phyloP scores from a whole-genome alignment of 768 basidiomycete genomes.

The Lactarius trivialis region DNA sequence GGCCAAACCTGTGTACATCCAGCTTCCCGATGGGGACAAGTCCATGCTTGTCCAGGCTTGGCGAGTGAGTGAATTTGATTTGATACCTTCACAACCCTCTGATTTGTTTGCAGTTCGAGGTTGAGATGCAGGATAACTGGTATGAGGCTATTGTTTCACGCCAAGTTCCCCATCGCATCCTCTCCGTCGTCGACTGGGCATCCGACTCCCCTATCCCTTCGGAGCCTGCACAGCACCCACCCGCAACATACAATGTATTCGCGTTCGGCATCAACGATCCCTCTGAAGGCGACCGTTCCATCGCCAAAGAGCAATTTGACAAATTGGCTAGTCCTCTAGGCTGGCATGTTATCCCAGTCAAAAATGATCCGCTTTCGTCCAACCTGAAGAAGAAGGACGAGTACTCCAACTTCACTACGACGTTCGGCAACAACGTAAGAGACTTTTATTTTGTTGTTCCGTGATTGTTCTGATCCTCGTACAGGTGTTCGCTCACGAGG shows the following conservation, averaged over 20 bases:
- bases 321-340: constrained; percentile 75
- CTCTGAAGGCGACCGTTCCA: constrained; percentile 50
- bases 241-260: constrained; percentile 61
- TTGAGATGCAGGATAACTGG: constrained; percentile 94
- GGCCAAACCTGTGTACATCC: constrained; percentile 71
- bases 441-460: constrained; percentile 16
- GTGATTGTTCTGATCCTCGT: background rate
- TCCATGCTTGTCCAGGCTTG: constrained; percentile 71
- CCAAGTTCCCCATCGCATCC: constrained; percentile 63
- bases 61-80: constrained; percentile 47
- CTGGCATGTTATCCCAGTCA: constrained; percentile 81
- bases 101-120: constrained; percentile 54
- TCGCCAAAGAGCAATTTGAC: constrained; percentile 67
- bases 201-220: constrained; percentile 57
- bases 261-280: constrained; percentile 86
- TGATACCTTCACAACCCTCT: background rate
- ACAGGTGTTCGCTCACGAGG: constrained; percentile 88
- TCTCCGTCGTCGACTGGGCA: constrained; percentile 94
- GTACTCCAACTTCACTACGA: constrained; percentile 62
- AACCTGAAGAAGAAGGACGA: constrained; percentile 22
- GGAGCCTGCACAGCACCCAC: constrained; percentile 25
- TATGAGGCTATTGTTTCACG: constrained; percentile 86
- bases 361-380: constrained; percentile 52
- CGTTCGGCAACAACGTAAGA: constrained; percentile 76
- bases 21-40: constrained; percentile 61